Percentiles rank a stretch among this genome's conserved stretches.
Conservation (phyloP, 352 stramenopile species). For the Phytophthora ramorum region DNA sequence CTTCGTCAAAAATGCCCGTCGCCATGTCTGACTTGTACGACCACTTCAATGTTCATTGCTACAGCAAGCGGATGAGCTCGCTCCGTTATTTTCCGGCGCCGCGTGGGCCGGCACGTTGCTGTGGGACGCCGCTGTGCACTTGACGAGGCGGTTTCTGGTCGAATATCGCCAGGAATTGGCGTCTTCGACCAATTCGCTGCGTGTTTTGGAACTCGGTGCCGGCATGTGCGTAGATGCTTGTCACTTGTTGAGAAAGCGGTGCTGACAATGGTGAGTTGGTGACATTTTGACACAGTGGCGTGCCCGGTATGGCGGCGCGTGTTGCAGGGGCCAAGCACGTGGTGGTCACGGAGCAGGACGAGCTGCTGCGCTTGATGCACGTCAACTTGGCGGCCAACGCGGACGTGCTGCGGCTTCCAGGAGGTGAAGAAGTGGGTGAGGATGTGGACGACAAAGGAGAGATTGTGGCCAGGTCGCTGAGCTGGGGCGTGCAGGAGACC, state of each 20-base stretch:
- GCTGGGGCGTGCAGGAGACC: constrained; percentile 86
- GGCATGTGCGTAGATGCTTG: constrained; percentile 66
- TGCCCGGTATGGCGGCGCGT: constrained; percentile 92
- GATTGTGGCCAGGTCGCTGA: constrained; percentile 67
- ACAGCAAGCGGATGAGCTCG: constrained; percentile 88
- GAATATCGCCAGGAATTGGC: constrained; percentile 52
- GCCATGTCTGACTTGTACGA: constrained; percentile 25
- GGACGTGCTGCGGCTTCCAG: constrained; percentile 37
- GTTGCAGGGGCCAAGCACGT: constrained; percentile 84
- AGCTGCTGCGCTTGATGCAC: constrained; percentile 88
- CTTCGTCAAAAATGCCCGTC: constrained; percentile 5
- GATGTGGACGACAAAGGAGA: constrained; percentile 29
- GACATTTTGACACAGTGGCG: constrained; percentile 57
- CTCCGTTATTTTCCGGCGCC: constrained; percentile 93
- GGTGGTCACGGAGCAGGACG: constrained; percentile 92
- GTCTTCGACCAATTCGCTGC: constrained; percentile 30
- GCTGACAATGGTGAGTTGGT: not conserved
- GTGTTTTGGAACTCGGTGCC: constrained; percentile 85
- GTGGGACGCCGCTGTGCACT: constrained; percentile 85
- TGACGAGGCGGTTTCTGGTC: constrained; percentile 61
- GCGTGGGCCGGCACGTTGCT: constrained; percentile 94
- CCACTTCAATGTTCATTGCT: not conserved
- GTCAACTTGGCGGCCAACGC: constrained; percentile 71
- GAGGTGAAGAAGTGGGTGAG: constrained; percentile 18
- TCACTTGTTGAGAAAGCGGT: not conserved